Evolutionary conservation across 192 early-diverging fungal genomes (phyloP).

Genomic region (Lobulomyces angularis): DNA sequence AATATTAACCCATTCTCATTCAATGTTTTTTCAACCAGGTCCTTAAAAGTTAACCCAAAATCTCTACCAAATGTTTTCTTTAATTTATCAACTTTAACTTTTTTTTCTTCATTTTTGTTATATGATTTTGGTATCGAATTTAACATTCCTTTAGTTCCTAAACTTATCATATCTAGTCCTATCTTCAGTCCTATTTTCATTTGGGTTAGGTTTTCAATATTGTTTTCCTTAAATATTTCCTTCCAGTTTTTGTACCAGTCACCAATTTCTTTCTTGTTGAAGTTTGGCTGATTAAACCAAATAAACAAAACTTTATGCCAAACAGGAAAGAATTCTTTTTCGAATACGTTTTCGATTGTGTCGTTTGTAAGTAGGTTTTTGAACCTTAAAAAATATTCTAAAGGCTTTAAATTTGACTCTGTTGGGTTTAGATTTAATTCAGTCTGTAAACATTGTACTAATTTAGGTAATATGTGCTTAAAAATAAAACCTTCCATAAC

Average conservation of each 20-base stretch:
- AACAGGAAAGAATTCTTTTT: slow-evolving; percentile 68
- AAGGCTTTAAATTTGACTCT: slow-evolving; percentile 49
- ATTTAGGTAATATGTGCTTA: slow-evolving; percentile 58
- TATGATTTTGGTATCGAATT: too few species aligned
- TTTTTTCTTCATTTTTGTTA: too few species aligned
- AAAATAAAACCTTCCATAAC: slow-evolving; percentile 51
- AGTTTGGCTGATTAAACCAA: slow-evolving; percentile 46
- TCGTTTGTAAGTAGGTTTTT: slow-evolving; percentile 30
- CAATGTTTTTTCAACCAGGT: too few species aligned
- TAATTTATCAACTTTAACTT: too few species aligned
- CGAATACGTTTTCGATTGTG: slow-evolving; percentile 45
- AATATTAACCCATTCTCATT: too few species aligned
- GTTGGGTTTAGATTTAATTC: slow-evolving; percentile 65
- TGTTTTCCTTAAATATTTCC: slow-evolving; percentile 27
- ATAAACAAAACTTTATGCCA: slow-evolving; percentile 58
- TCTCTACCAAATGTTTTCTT: too few species aligned
- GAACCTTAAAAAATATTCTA: slow-evolving; percentile 57
- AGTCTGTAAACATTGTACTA: slow-evolving; percentile 38
- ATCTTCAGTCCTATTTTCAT: too few species aligned
- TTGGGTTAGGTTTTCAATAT: slow-evolving; percentile 22
- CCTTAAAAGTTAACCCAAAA: too few species aligned
- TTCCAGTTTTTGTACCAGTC: slow-evolving; percentile 65
- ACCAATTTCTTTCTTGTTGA: slow-evolving; percentile 45
- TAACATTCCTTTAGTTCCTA: too few species aligned
- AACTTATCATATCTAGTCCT: too few species aligned